Base-by-base conservation (phyloP, 805 yeast genomes). In the Ogataea naganishii region DNA sequence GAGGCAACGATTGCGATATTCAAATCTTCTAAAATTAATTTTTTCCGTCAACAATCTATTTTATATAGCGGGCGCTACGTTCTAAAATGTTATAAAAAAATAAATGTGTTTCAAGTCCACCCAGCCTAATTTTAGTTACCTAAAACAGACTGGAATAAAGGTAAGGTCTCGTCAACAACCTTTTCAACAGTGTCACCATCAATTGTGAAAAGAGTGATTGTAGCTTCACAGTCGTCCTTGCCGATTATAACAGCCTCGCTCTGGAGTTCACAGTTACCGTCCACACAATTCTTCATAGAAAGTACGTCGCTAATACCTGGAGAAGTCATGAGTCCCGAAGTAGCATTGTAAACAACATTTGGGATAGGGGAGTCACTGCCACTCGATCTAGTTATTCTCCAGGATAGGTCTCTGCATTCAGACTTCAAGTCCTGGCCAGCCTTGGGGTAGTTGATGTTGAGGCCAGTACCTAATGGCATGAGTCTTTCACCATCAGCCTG, bases 401-500 rank as follows among this genome's bases (percentile, higher is more conserved):
- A 69, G 17, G 53, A 45, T 30, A 74, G 72, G 33, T 54, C 53
- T 16, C 40, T 34, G 52, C 77, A 72, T 3, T 36, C 35, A 9
- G 51, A 38, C 20, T 36, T 31, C 6, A 58, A 33, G 35, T 64
- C 66, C 28, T 60, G 38, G 17, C 67, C 66, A 17, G 68, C 74
- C 10, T 31, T 28, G 29, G 75, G 75, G 44, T 59, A 54, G 50
- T 69, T 69, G 33, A 69, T 72, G 44, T 63, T 66, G 32, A 68
- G 35, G 40, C 72, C 74, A 30, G 53, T 56, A 24, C 62, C 60
- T 23, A 51, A 32, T 29, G 75, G 75, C 34, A 69, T 52, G 17
- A 55, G 45, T 37, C 56, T 49, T 20, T 36, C 38, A 37, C 56
- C 55, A 9, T 49, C 52, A 40, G 65, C 69, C 40, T 59, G 62